These are phyloP conservation scores for Malassezia caprae DNA, from an alignment of 1,284 basidiomycete genomes.

Conservation along the genomic window DNA sequence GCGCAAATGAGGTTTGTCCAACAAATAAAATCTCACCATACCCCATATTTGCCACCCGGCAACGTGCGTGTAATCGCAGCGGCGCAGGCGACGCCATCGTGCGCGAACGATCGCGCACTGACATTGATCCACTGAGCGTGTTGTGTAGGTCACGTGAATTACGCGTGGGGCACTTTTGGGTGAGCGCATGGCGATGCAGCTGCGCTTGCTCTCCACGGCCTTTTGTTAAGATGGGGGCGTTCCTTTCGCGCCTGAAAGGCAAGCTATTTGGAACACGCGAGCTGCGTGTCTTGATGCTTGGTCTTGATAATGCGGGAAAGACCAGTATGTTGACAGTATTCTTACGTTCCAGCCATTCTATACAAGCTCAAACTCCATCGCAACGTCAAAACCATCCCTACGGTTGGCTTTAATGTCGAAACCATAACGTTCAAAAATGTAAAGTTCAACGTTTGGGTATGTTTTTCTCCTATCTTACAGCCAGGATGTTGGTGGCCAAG, in stretches of 20 bases:
- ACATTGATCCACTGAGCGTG: not conserved
- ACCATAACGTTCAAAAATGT: constrained; percentile 51
- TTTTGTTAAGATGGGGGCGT: constrained; percentile 34
- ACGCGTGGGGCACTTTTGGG: not conserved
- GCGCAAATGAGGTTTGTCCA: constrained; percentile 69
- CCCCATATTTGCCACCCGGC: constrained; percentile 52
- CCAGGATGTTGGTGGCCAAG: constrained; percentile 51
- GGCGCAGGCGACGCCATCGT: constrained; percentile 20
- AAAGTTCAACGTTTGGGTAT: constrained; percentile 46
- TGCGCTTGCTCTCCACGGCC: not conserved
- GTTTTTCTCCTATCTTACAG: not conserved
- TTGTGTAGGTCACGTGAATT: not conserved
- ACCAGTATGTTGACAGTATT: constrained; percentile 21
- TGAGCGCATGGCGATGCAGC: not conserved
- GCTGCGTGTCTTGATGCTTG: constrained; percentile 77
- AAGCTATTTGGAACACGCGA: constrained; percentile 97
- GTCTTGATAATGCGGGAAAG: constrained; percentile 82
- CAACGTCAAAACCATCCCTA: constrained; percentile 98
- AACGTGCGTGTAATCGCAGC: constrained; percentile 31
- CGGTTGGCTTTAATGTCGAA: constrained; percentile 59
- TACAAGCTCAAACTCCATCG: constrained; percentile 99
- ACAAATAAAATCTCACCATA: constrained; percentile 75
- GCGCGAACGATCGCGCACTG: not conserved
- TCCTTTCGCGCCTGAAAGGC: constrained; percentile 62
- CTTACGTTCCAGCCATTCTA: constrained; percentile 63